Conservation (phyloP, 2,329 filamentous ascomycete genomes). For the Cryphonectria carpinicola region DNA sequence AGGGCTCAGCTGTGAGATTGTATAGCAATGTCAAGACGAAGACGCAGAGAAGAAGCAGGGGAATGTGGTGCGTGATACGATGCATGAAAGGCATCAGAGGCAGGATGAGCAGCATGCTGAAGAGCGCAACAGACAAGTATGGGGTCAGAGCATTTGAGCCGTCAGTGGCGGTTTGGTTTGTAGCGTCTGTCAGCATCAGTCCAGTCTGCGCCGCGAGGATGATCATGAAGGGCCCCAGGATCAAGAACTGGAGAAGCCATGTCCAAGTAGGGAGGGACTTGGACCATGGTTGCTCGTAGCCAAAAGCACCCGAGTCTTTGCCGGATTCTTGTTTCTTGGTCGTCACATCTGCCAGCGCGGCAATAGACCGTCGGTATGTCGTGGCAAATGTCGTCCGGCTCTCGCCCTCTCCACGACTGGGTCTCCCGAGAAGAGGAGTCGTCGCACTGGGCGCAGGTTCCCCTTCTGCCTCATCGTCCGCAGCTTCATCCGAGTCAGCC, state of each 20-base stretch:
- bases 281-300: conserved; percentile 85
- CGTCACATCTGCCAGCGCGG: conserved; percentile 35
- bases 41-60: conserved; percentile 73
- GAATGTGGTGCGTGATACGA: conserved; percentile 81
- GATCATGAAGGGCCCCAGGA: conserved; percentile 77
- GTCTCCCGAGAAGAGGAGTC: conserved; percentile 51
- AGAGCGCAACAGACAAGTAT: conserved; percentile 69
- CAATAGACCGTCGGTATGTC: conserved; percentile 56
- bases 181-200: conserved; percentile 71
- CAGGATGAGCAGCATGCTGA: conserved; percentile 73
- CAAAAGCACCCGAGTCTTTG: conserved; percentile 52
- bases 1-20: conserved; percentile 86
- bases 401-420: conserved; percentile 36
- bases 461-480: conserved; percentile 39
- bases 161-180: conserved; percentile 83
- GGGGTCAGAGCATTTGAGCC: conserved; percentile 73
- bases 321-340: conserved; percentile 30
- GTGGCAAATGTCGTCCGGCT: conserved; percentile 55
- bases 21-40: conserved; percentile 80
- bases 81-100: conserved; percentile 86
- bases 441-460: conserved; percentile 50
- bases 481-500: conserved; percentile 38
- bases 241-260: conserved; percentile 84
- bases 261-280: conserved; percentile 77
- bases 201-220: conserved; percentile 78